Evolutionary conservation across 257 asterid genomes (phyloP), one percentile per base, ranked within the genome.

Genomic region (Penstemon newberryi): DNA sequence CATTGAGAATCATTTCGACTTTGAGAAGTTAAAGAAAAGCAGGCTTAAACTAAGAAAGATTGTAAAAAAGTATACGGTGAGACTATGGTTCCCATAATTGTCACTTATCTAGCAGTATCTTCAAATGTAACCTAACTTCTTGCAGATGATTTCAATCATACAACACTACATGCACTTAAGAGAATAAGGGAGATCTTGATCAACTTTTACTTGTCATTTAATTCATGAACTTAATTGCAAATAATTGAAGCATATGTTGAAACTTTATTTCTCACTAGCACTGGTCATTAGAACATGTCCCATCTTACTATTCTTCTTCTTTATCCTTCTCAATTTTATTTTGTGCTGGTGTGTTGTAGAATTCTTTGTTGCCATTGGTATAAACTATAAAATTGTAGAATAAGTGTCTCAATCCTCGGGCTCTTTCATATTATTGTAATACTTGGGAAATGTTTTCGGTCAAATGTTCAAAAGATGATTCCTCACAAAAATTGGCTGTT

Each of bases 11-110:
- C 61, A 77, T 77, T 53, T 77, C 53, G 82, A 85, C 71, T 65
- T 86, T 73, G 99, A 87, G 71, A 85, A 71, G 77, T 86, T 87
- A 60, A 89, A 80, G 78, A 84, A 77, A 76, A 81, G 84, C 63
- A 81, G 97, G 79, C 86, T 81, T 79, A 89, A 94, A 82, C 75
- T 91, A 62, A 85, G 78, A 67, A 91, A 86, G 83, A 86, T 89
- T 44, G 18, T 15, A 15, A 15, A 15, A 15, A 15, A 15, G 18
- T 15, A 15, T 15, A 85, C 80, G 80, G 99, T 93, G 77, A 77
- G 92, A 68, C 58, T 52, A 53, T 65, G 18, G 13, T 56, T 69
- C 55, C 33, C 63, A 46, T 46, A 51, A 15, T 55, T 12, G 61
- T n/a, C 47, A 72, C 49, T 56, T 15, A 50, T 39, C 65, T 42